Percentiles rank a stretch among this genome's conserved stretches.
Conservation (phyloP, 1,139 yeast genomes). For the Spathaspora sp. region DNA sequence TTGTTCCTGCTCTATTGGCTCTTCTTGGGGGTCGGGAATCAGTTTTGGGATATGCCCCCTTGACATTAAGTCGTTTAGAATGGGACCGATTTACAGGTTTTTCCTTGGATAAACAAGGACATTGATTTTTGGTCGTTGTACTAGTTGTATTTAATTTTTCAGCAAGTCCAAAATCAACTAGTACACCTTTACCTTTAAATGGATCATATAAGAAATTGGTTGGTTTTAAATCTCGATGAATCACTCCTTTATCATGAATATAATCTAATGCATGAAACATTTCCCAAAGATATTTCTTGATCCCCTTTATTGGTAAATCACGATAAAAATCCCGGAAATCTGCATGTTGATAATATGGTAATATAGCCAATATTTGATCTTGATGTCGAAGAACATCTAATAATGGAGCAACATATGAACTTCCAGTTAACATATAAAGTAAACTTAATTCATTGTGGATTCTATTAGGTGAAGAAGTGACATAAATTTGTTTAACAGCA, state of each 20-base stretch:
- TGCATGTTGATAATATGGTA: constrained; percentile 89
- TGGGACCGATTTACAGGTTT: constrained; percentile 23
- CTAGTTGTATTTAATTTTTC: constrained; percentile 40
- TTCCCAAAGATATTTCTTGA: constrained; percentile 78
- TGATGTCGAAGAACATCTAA: constrained; percentile 82
- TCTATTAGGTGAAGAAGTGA: constrained; percentile 90
- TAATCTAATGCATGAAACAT: constrained; percentile 72
- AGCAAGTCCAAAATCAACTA: constrained; percentile 92
- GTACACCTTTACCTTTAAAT: constrained; percentile 70
- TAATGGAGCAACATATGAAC: constrained; percentile 79
- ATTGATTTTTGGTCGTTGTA: constrained; percentile 19
- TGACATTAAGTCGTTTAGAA: constrained; percentile 38
- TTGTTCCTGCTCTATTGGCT: constrained; percentile 96
- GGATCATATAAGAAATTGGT: constrained; percentile 85
- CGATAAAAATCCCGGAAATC: constrained; percentile 88
- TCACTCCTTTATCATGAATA: constrained; percentile 73
- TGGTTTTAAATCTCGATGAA: constrained; percentile 90
- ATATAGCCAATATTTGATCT: constrained; percentile 90
- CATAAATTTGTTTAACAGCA: constrained; percentile 91
- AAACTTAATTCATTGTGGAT: constrained; percentile 84
- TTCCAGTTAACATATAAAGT: constrained; percentile 65
- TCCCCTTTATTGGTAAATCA: constrained; percentile 75
- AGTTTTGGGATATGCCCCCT: constrained; percentile 75
- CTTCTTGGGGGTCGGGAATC: constrained; percentile 86
- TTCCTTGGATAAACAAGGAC: constrained; percentile 34